A percentile compares a stretch with the other conserved stretches of the same genome.
Evolutionary conservation across 139 green algal species (phyloP).

Genomic region (Auxenochlorella pyrenoidosa): DNA sequence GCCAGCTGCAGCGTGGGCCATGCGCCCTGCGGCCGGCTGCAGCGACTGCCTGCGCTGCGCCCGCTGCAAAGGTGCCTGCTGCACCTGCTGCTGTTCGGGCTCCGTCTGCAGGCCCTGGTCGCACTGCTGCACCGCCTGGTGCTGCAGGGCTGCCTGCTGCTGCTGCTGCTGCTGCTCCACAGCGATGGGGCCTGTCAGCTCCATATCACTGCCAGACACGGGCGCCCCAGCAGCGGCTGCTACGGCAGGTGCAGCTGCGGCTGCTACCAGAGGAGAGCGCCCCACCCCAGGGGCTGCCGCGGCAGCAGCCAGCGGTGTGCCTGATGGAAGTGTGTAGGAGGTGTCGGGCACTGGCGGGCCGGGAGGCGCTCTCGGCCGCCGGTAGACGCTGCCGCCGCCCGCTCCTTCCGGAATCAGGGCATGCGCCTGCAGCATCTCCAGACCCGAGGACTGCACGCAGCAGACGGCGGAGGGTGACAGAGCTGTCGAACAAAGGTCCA

Average conservation of each 20-base stretch:
- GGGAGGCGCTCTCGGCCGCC: neutral
- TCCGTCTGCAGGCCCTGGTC: neutral
- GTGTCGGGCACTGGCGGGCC: neutral
- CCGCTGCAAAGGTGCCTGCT: neutral
- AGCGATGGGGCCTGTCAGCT: neutral
- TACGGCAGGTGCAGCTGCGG: neutral
- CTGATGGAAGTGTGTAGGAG: slow-evolving; percentile 15
- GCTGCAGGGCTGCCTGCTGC: neutral
- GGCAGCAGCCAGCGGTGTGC: neutral
- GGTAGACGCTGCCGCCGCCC: slow-evolving; percentile 26
- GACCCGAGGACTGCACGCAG: slow-evolving; percentile 13
- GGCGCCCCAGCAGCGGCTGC: neutral
- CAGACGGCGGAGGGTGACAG: neutral
- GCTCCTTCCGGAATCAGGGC: slow-evolving; percentile 28
- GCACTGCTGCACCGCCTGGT: neutral
- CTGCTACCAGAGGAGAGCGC: neutral
- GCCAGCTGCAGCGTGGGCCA: slow-evolving; percentile 20
- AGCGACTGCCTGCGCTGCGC: slow-evolving; percentile 16
- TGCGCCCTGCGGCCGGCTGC: slow-evolving; percentile 1
- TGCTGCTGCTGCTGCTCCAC: neutral
- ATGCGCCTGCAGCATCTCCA: slow-evolving; percentile 39
- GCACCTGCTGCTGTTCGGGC: neutral
- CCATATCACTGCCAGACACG: slow-evolving; percentile 26
- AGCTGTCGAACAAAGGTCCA: too few species aligned
- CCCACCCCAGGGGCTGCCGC: neutral